Base-by-base conservation (phyloP, 495 filamentous ascomycete species). In the Rostrohypoxylon terebratum region DNA sequence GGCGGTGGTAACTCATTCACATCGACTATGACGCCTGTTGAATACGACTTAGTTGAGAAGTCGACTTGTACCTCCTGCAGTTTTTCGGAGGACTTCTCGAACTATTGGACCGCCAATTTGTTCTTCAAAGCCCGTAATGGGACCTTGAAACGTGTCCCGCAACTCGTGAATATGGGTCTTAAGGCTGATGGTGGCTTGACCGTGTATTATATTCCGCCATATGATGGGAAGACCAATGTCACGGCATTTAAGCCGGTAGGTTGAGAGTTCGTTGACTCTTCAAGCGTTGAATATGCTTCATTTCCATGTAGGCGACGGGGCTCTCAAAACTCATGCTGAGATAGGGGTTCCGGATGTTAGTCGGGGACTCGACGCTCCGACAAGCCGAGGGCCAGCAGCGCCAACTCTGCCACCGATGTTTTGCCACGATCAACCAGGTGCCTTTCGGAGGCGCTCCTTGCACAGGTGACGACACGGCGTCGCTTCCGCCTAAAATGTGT, bases 311-410 rank as follows among this genome's bases (percentile, higher is more conserved):
- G n/a, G 18, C 1, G 11, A 9, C 13, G 6, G 31, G 3, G 23
- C 16, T 33, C 59, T 70, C 18, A 70, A 11, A 45, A 5, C 5
- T 14, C 33, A 2, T 20, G 45, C 21, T 57, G 8, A 8, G 3
- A 31, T 57, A 76, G 74, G 90, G 88, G 25, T 91, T 93, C 77
- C 92, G 91, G 67, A 94, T 95, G 90, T 71, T 94, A 14, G 85
- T 89, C 45, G 93, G 93, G 40, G 82, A 91, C 74, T 83, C 90
- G 0, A 78, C 71, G 61, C 79, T 85, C 38, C 86, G 87, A 42
- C 72, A 73, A 33, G 79, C 69, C 75, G 54, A 81, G 74, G 42
- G 69, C 73, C 44, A 81, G 73, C 55, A 77, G 77, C 63, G 66
- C 31, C 74, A 75, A 51, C 47, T 82, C 6, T 82, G 80, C 75